A percentile compares a stretch with the other conserved stretches of the same genome.
These are phyloP conservation scores for Phaeosphaeria sp. DNA, from an alignment of 2,329 filamentous ascomycete species.

Conservation along the genomic window DNA sequence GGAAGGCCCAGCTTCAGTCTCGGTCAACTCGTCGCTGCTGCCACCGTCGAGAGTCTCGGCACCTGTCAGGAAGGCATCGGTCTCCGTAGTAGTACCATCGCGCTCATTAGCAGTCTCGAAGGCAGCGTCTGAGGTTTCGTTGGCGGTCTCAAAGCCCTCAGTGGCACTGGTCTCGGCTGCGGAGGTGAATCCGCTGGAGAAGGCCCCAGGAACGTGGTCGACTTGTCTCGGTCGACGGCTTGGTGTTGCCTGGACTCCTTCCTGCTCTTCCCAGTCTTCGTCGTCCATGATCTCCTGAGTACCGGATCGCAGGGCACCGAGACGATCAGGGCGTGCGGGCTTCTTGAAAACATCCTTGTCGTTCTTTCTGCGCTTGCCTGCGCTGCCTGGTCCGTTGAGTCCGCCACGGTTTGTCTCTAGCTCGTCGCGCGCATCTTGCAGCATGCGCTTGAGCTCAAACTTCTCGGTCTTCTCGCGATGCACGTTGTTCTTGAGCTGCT, in stretches of 20 bases:
- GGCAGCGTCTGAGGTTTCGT: slow-evolving; percentile 69
- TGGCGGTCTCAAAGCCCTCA: slow-evolving; percentile 81
- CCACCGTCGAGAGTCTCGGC: slow-evolving; percentile 74
- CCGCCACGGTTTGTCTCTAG: slow-evolving; percentile 72
- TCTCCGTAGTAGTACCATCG: slow-evolving; percentile 73
- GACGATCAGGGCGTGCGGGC: slow-evolving; percentile 71
- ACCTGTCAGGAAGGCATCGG: slow-evolving; percentile 95
- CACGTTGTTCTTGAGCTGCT: slow-evolving; percentile 91
- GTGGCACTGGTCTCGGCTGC: slow-evolving; percentile 54
- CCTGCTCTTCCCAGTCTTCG: slow-evolving; percentile 89
- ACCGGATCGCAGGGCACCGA: slow-evolving; percentile 75
- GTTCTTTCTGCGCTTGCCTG: slow-evolving; percentile 63
- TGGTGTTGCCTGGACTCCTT: slow-evolving; percentile 62
- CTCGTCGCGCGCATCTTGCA: slow-evolving; percentile 94
- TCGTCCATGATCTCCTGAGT: slow-evolving; percentile 81
- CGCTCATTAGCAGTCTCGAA: slow-evolving; percentile 82
- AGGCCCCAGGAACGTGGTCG: slow-evolving; percentile 39
- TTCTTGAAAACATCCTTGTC: slow-evolving; percentile 74
- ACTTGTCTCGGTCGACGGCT: slow-evolving; percentile 50
- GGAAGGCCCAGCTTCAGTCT: slow-evolving; percentile 71
- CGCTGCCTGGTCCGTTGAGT: slow-evolving; percentile 51
- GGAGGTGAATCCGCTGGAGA: slow-evolving; percentile 42
- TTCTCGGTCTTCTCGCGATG: slow-evolving; percentile 99
- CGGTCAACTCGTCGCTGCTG: slow-evolving; percentile 80
- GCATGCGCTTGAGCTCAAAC: slow-evolving; percentile 90